These are phyloP conservation scores for Boletus rubescentipes DNA, from an alignment of 768 basidiomycete genomes.

Conservation along the genomic window DNA sequence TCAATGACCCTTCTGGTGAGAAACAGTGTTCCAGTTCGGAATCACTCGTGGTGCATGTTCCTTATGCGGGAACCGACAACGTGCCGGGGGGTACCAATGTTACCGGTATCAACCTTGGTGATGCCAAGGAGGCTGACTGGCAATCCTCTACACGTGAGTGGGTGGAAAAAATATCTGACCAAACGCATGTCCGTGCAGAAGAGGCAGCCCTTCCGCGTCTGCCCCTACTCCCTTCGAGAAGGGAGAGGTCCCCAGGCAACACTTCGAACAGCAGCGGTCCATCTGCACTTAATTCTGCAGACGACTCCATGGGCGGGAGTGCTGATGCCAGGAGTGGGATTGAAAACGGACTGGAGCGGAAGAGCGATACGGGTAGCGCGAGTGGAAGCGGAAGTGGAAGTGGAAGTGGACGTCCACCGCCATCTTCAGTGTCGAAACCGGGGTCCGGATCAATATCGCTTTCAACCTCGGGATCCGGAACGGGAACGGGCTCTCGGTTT, in stretches of 20 bases:
- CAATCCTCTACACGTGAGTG: slow-evolving; percentile 41
- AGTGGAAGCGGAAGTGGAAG: slow-evolving; percentile 15
- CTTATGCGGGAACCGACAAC: slow-evolving; percentile 15
- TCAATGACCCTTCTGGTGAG: not conserved
- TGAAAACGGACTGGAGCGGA: slow-evolving; percentile 4
- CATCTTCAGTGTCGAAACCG: slow-evolving; percentile 19
- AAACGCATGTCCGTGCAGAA: slow-evolving; percentile 20
- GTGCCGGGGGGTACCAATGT: slow-evolving; percentile 20
- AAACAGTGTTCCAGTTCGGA: slow-evolving; percentile 19
- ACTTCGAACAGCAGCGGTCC: slow-evolving; percentile 26
- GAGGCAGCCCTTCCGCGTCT: slow-evolving; percentile 3
- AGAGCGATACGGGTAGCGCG: slow-evolving; percentile 11
- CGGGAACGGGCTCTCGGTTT: slow-evolving; percentile 25
- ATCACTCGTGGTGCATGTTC: slow-evolving; percentile 32
- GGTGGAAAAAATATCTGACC: slow-evolving; percentile 43
- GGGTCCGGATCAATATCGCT: slow-evolving; percentile 23
- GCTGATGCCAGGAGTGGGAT: slow-evolving; percentile 8
- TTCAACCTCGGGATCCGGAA: slow-evolving; percentile 25
- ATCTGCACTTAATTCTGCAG: slow-evolving; percentile 25
- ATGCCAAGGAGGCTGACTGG: slow-evolving; percentile 24
- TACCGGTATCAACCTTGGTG: slow-evolving; percentile 13
- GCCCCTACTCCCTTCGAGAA: slow-evolving; percentile 7
- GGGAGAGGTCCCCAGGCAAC: slow-evolving; percentile 25
- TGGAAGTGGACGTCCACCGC: slow-evolving; percentile 7
- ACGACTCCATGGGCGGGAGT: slow-evolving; percentile 23